Evolutionary conservation across 2,329 filamentous ascomycete species (phyloP).

Genomic region (Aspergillus glaucus): DNA sequence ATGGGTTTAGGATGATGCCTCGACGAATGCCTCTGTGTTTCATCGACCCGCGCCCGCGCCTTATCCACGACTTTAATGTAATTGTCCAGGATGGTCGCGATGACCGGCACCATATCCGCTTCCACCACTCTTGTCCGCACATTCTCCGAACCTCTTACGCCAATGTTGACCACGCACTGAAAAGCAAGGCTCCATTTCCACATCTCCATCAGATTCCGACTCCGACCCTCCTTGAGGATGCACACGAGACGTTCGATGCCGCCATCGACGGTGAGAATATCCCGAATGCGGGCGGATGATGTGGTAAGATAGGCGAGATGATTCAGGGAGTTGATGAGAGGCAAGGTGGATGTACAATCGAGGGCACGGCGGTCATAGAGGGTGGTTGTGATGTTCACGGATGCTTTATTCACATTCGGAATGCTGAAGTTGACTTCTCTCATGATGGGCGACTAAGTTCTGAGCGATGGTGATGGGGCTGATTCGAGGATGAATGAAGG

Average conservation of each 20-base stretch:
- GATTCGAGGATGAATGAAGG: background rate
- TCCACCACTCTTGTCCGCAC: conserved; percentile 94
- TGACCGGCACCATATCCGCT: conserved; percentile 98
- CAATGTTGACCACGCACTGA: conserved; percentile 98
- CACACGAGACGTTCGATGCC: conserved; percentile 94
- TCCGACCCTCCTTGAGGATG: conserved; percentile 95
- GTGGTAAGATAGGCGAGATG: conserved; percentile 98
- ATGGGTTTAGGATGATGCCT: conserved; percentile 24
- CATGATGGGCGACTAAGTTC: conserved; percentile 57
- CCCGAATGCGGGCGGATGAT: conserved; percentile 91
- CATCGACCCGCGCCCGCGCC: conserved; percentile 79
- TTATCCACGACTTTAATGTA: conserved; percentile 96
- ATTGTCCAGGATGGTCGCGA: conserved; percentile 95
- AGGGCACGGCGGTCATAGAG: conserved; percentile 95
- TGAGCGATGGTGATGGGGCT: background rate
- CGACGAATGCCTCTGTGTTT: conserved; percentile 52
- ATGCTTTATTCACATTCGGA: conserved; percentile 98
- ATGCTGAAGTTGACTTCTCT: conserved; percentile 99
- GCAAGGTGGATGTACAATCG: conserved; percentile 95
- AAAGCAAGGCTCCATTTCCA: conserved; percentile 99
- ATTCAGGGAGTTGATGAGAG: conserved; percentile 97
- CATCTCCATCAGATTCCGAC: conserved; percentile 99
- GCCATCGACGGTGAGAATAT: conserved; percentile 97
- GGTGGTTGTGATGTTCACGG: conserved; percentile 95
- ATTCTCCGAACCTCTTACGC: conserved; percentile 87